These are phyloP conservation scores for Gossypium lobatum DNA, from an alignment of 441 rosid genomes.

Conservation along the genomic window DNA sequence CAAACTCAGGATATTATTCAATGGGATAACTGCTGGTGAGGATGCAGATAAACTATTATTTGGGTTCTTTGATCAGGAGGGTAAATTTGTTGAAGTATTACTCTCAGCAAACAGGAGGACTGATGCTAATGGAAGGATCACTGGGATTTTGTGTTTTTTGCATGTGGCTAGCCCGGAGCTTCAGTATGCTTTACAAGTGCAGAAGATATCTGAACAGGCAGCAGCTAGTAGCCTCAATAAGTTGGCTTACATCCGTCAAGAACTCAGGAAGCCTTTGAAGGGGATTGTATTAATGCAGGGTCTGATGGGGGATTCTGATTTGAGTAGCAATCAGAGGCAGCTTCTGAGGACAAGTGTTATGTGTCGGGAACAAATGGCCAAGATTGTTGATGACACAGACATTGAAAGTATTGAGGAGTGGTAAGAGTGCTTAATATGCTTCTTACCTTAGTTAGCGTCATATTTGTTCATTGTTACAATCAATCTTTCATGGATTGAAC, in stretches of 20 bases:
- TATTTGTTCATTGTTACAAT: background rate
- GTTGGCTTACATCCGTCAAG: slow-evolving; percentile 56
- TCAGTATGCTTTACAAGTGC: slow-evolving; percentile 66
- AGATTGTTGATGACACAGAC: slow-evolving; percentile 54
- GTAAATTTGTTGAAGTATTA: slow-evolving; percentile 59
- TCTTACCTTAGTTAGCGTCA: background rate
- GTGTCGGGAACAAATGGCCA: slow-evolving; percentile 67
- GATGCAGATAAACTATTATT: slow-evolving; percentile 52
- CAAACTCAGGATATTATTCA: slow-evolving; percentile 53
- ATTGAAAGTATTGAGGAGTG: slow-evolving; percentile 66
- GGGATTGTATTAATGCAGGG: slow-evolving; percentile 54
- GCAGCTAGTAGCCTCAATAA: slow-evolving; percentile 50
- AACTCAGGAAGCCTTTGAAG: slow-evolving; percentile 46
- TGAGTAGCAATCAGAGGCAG: slow-evolving; percentile 51
- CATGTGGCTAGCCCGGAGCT: slow-evolving; percentile 76
- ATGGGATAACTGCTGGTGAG: slow-evolving; percentile 49
- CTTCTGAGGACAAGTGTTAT: slow-evolving; percentile 42
- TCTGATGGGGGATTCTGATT: slow-evolving; percentile 44
- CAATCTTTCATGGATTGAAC: background rate
- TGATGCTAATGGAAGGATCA: slow-evolving; percentile 51
- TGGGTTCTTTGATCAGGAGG: slow-evolving; percentile 61
- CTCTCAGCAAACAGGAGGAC: slow-evolving; percentile 59
- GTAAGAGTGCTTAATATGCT: slow-evolving; percentile 29
- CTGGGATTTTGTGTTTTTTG: slow-evolving; percentile 66
- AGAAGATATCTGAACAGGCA: slow-evolving; percentile 64